phyloP scores from a whole-genome alignment of 768 basidiomycete species.

The Scleroderma citrinum region DNA sequence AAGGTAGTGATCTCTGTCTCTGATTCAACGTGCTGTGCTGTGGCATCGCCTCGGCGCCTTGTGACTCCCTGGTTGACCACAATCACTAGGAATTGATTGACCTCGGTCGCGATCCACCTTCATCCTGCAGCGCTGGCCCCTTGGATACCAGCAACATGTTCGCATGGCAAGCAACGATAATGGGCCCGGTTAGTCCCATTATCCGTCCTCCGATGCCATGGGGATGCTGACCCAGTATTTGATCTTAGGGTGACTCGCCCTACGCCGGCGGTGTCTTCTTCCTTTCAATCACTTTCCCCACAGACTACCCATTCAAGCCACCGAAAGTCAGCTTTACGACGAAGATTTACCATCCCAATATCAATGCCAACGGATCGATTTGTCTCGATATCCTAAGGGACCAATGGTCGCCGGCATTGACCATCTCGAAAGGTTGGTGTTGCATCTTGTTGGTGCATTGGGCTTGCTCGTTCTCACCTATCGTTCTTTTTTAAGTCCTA shows the following conservation, averaged over 20 bases:
- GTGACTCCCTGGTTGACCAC: slow-evolving; percentile 19
- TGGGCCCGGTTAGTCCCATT: slow-evolving; percentile 83
- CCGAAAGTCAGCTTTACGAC: slow-evolving; percentile 99
- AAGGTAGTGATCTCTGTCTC: slow-evolving; percentile 51
- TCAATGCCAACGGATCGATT: slow-evolving; percentile 99
- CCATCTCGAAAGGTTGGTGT: slow-evolving; percentile 90
- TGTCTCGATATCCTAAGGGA: slow-evolving; percentile 98
- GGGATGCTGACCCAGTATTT: too few species aligned
- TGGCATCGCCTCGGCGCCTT: slow-evolving; percentile 10
- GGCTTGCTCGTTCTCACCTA: not conserved
- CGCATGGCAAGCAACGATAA: slow-evolving; percentile 99
- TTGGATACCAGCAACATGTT: slow-evolving; percentile 93
- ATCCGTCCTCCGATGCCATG: slow-evolving; percentile 1
- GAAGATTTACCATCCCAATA: slow-evolving; percentile 99
- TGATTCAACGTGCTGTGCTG: not conserved
- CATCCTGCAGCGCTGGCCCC: slow-evolving; percentile 98
- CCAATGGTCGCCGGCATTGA: slow-evolving; percentile 98
- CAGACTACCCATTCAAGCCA: slow-evolving; percentile 99
- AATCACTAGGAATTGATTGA: slow-evolving; percentile 89
- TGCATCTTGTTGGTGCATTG: not conserved
- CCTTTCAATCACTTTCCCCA: slow-evolving; percentile 89
- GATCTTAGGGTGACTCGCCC: slow-evolving; percentile 83
- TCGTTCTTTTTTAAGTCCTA: slow-evolving; percentile 66
- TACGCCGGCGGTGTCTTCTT: slow-evolving; percentile 99
- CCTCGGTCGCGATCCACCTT: slow-evolving; percentile 98